Base-by-base conservation (phyloP, 768 basidiomycete species). In the Boletellus ananiceps region DNA sequence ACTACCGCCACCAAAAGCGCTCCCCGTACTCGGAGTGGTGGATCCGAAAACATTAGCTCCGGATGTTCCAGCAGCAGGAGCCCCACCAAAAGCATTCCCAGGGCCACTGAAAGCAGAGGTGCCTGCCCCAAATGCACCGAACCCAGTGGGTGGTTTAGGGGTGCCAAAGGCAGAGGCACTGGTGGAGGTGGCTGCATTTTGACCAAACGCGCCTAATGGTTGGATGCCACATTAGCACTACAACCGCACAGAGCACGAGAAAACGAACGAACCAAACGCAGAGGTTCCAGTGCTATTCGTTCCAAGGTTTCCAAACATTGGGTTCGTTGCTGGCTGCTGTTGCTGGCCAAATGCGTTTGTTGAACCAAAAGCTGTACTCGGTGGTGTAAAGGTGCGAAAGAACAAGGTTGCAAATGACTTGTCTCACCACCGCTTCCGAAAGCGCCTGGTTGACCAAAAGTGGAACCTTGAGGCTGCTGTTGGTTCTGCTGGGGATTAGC, bases 291-390 rank as follows among this genome's bases (percentile, higher is more conserved):
- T 44, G 14, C 44, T 62, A 13, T 71, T 61, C 47, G 68, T 68
- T 21, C 69, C 72, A 40, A 83, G 62, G 53, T 77, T 80, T 42
- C 88, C 88, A 65, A 90, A 91, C 86, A 90, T 90, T 36, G 88
- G 85, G 60, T 89, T 89, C 5, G 81, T 77, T 57, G 78, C 78
- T 60, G 80, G 83, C 55, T 80, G 83, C 57, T 76, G 79, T 61
- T 79, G 84, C 55, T 84, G 83, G 46, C 82, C 80, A 74, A 86
- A 86, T 51, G 81, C 70, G 59, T 64, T 67, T 46, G 72, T 62
- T 45, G 76, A 70, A 54, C 81, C 78, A 64, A 83, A 83, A 46
- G 75, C 81, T 81, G 67, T 62, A 60, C 40, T 56, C 53, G 57
- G 49, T 54, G 47, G 51, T 50, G 59, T 49, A 52, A 47, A 57